These are phyloP conservation scores for Zygosaccharomyces gambellarensis DNA, from an alignment of 805 yeast genomes.

Conservation along the genomic window DNA sequence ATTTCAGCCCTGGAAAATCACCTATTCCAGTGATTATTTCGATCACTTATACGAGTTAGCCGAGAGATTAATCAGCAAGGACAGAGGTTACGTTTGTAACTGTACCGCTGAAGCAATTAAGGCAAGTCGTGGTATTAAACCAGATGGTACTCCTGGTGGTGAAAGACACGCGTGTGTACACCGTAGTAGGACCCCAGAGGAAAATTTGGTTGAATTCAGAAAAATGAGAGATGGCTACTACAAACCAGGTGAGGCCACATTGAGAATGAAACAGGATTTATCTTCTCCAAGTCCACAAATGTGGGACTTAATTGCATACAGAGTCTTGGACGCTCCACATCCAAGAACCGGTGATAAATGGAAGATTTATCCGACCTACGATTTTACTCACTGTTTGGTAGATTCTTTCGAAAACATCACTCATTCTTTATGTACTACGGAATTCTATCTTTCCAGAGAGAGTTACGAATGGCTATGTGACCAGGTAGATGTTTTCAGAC, in stretches of 20 bases:
- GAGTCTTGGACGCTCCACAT: conserved; percentile 88
- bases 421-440: conserved; percentile 95
- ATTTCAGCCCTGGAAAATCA: conserved; percentile 86
- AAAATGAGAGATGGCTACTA: conserved; percentile 88
- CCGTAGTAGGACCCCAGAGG: conserved; percentile 66
- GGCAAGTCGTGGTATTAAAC: conserved; percentile 82
- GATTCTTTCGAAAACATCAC: conserved; percentile 96
- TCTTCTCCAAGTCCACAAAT: conserved; percentile 91
- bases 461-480: conserved; percentile 99
- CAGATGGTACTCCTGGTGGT: conserved; percentile 92
- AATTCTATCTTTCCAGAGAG: conserved; percentile 86
- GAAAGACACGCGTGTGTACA: conserved; percentile 79
- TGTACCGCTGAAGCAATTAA: conserved; percentile 90
- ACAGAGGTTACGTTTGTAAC: conserved; percentile 86
- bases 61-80: conserved; percentile 65
- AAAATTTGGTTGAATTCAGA: conserved; percentile 74
- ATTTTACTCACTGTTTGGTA: conserved; percentile 97
- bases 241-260: conserved; percentile 85
- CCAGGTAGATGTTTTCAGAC: conserved; percentile 88
- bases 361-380: conserved; percentile 98
- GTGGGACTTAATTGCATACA: conserved; percentile 99
- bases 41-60: conserved; percentile 85
- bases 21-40: conserved; percentile 94
- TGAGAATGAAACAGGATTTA: conserved; percentile 95
- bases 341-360: conserved; percentile 96